Conservation (phyloP, 495 filamentous ascomycete species). For the Hapsidospora chrysogenum region DNA sequence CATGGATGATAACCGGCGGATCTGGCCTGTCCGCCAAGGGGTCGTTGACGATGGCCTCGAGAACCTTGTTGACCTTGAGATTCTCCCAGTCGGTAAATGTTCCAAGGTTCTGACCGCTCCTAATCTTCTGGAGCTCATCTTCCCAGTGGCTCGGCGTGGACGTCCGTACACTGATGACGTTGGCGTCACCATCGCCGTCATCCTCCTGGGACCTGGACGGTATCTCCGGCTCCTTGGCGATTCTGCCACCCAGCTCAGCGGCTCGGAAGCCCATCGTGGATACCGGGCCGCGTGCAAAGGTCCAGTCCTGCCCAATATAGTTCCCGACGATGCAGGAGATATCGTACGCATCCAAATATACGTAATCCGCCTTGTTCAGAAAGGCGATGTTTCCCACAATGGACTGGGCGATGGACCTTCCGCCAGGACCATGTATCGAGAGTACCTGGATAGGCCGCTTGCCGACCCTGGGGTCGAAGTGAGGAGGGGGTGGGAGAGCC, state of each 20-base stretch:
- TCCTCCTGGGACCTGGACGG: background rate
- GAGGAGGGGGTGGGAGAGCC: background rate
- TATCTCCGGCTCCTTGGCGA: conserved; percentile 2
- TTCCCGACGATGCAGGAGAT: conserved; percentile 62
- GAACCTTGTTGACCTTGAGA: conserved; percentile 19
- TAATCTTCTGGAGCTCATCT: conserved; percentile 5
- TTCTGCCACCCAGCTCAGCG: conserved; percentile 22
- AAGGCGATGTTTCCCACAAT: conserved; percentile 33
- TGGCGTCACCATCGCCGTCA: background rate
- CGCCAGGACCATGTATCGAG: background rate
- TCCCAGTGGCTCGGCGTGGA: background rate
- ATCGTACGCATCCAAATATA: conserved; percentile 63
- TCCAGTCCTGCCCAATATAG: conserved; percentile 47
- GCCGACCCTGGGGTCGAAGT: background rate
- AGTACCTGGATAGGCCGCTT: conserved; percentile 2
- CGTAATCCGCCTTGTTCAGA: conserved; percentile 51
- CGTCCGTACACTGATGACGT: background rate
- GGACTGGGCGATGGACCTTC: conserved; percentile 9
- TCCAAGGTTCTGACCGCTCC: conserved; percentile 7
- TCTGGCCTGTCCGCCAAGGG: conserved; percentile 6
- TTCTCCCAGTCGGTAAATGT: conserved; percentile 23
- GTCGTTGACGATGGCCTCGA: conserved; percentile 19
- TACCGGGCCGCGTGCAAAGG: conserved; percentile 23
- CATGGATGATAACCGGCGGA: conserved; percentile 43
- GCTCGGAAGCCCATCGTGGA: conserved; percentile 50